Evolutionary conservation across 208 protist genomes (phyloP), one percentile per base, ranked within the genome.

Genomic region (Polymyxa betae): DNA sequence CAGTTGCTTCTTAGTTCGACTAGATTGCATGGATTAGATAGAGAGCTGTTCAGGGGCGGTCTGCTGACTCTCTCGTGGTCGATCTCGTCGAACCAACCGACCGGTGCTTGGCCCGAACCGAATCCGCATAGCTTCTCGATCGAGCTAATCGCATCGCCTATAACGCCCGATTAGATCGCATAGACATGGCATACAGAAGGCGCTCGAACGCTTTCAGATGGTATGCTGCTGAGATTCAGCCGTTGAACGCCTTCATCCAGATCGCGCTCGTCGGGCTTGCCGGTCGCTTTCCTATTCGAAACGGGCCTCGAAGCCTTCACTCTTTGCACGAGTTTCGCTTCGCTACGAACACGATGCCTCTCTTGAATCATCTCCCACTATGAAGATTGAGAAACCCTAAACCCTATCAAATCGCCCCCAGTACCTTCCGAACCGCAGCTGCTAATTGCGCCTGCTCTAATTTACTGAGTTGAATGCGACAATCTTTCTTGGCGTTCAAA

Each of bases 321-420:
- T n/a, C 40, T 5, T 40, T 82, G 5, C 5, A 45, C 12, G 16
- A 16, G 16, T 43, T 40, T 5, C 72, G n/a, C n/a, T n/a, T 82
- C 72, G 12, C 12, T n/a, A 20, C 72, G 72, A 5, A 82, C 72
- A 20, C 72, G 5, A 12, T 35, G 5, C 72, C 72, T 35, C n/a
- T 82, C 72, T n/a, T 82, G 72, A 5, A 40, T 43, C 72, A 82
- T 82, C 72, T 82, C 72, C 72, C 72, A 82, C 72, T 82, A 60
- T 24, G n/a, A 43, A n/a, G 5, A 20, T n/a, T 43, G 5, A 12
- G n/a, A 5, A 82, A 43, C 5, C 72, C 5, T 5, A 82, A 43
- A 35, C 12, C n/a, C 16, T 35, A 82, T 5, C 16, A 12, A 5
- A 5, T 20, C 16, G 16, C 72, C 16, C 35, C 12, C n/a, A 82